Conservation (phyloP, 139 green algal genomes). For the Limnomonas spitsbergensis region DNA sequence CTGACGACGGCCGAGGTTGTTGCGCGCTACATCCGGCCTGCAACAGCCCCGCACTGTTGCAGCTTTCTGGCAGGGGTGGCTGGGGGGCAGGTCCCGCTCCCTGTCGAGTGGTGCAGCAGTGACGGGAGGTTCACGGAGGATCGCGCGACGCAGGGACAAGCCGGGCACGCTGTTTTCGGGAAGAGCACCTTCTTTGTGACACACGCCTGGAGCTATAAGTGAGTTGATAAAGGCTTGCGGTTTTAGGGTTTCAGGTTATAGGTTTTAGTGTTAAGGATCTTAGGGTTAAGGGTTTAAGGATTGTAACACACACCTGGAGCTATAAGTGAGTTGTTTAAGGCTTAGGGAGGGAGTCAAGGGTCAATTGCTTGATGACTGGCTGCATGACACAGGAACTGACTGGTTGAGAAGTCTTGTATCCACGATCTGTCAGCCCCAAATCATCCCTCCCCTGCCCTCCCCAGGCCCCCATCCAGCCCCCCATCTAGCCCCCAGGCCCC, state of each 20-base stretch:
- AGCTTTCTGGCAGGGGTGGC: not conserved
- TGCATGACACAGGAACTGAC: no score
- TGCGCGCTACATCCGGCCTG: not conserved
- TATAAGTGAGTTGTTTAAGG: conserved; percentile 4
- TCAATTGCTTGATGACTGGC: no score
- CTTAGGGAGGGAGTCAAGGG: no score
- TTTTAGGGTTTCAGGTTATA: no score
- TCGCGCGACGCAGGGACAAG: not conserved
- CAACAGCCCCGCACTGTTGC: not conserved
- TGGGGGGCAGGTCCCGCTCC: not conserved
- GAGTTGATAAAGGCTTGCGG: no score
- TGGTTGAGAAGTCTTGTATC: conserved; percentile 3
- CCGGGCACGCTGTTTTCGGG: conserved; percentile 1
- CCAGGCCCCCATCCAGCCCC: no score
- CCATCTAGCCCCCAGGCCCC: no score
- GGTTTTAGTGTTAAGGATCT: no score
- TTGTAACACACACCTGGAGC: conserved; percentile 8
- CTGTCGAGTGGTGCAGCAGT: not conserved
- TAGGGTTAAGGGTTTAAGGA: no score
- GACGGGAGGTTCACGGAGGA: conserved; percentile 16
- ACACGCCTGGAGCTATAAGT: conserved; percentile 11
- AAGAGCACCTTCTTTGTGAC: conserved; percentile 10
- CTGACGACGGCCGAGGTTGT: not conserved
- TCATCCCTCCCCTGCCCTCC: not conserved
- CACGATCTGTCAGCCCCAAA: not conserved